Evolutionary conservation across 75 land plant species (phyloP), one percentile per base, ranked within the genome.

Genomic region (Pinus albicaulis): DNA sequence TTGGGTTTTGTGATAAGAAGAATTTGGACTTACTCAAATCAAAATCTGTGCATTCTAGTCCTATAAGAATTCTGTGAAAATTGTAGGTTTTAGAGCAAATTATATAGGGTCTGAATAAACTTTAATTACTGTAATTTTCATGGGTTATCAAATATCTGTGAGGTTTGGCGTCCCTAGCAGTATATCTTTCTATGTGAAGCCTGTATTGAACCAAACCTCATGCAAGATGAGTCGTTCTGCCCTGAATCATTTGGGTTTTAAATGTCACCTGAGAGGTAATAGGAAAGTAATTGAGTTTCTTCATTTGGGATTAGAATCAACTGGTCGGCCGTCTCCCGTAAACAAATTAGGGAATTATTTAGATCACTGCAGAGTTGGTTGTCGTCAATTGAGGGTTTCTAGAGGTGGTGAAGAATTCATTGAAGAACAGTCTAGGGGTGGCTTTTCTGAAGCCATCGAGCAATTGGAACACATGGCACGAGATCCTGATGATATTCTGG

Each of bases 401-500:
- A 16, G 20, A 68, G 71, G 48, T 3, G 38, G 34, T 7, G 71
- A 44, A 41, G 48, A 68, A 68, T 38, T 68, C n/a, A 68, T 22
- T 41, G 34, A 76, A 72, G 79, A 83, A 22, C 83, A 80, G 24
- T 80, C 82, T 77, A 79, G 89, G 28, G 79, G 78, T 4, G 89
- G 80, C 59, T 88, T 93, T 72, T 83, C 82, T 48, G 92, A 89
- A 66, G 89, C 89, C 26, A 95, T 93, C 10, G 86, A 89, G 74
- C 90, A 95, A 72, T 69, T 95, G 77, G 96, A 93, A 82, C 65
- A 80, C 15, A 89, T 91, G 92, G 81, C 86, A 15, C 76, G 89
- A 53, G 98, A 93, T 56, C 93, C 98, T 11, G 83, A 87, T 15
- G 98, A 95, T 76, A 92, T 93, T 22, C 86, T 95, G 3, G 86